Percentiles rank a stretch among this genome's conserved stretches.
phyloP scores from a whole-genome alignment of 805 yeast genomes.

The Grigorovia transvaalensis region DNA sequence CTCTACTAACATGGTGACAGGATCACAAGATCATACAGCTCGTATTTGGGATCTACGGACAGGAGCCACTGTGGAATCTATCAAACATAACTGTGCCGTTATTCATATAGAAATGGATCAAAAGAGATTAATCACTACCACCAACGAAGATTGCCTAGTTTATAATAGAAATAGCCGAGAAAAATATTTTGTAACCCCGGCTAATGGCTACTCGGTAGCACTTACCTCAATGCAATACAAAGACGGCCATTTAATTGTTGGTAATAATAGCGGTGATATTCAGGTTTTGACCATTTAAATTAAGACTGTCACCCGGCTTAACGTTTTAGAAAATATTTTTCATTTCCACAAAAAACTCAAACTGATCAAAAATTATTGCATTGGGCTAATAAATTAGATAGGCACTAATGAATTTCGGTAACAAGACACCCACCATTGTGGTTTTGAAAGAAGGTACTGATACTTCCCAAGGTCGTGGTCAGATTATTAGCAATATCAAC shows the following conservation, averaged over 20 bases:
- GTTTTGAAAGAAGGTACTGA: slow-evolving; percentile 98
- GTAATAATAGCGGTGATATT: slow-evolving; percentile 47
- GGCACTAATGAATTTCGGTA: slow-evolving; percentile 65
- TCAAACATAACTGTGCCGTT: slow-evolving; percentile 49
- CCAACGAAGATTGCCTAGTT: slow-evolving; percentile 36
- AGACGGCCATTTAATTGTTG: slow-evolving; percentile 59
- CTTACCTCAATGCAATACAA: slow-evolving; percentile 52
- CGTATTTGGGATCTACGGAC: slow-evolving; percentile 65
- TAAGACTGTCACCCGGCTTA: not conserved
- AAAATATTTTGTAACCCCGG: slow-evolving; percentile 42
- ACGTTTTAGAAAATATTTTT: not conserved
- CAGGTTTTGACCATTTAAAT: slow-evolving; percentile 50
- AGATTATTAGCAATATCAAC: slow-evolving; percentile 87
- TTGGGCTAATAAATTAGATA: not conserved
- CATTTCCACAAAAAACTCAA: not conserved
- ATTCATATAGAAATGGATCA: slow-evolving; percentile 48
- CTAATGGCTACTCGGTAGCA: slow-evolving; percentile 46
- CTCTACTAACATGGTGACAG: slow-evolving; percentile 49
- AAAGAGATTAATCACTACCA: slow-evolving; percentile 45
- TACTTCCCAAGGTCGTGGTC: slow-evolving; percentile 93
- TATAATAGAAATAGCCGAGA: slow-evolving; percentile 45
- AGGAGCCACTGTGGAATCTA: slow-evolving; percentile 50
- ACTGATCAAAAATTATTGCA: not conserved
- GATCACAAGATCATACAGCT: slow-evolving; percentile 50
- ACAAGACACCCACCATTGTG: slow-evolving; percentile 95